Conservation (phyloP, 805 yeast species). For the Jamesozyma lodderae region DNA sequence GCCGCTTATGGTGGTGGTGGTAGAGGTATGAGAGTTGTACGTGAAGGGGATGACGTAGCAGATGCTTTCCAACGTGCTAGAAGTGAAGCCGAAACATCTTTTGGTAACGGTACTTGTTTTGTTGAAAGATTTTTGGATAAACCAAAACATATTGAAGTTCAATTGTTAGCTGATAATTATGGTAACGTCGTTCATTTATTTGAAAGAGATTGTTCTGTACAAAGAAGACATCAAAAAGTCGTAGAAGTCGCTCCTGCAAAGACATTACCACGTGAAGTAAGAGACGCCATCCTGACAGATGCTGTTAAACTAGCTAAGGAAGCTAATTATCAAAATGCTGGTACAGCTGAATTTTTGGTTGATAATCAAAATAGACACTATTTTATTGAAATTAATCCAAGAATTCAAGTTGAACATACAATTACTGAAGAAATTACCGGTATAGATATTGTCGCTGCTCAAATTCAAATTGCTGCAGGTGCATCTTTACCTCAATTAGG, state of each 20-base stretch:
- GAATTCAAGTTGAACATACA: constrained; percentile 97
- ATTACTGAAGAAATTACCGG: constrained; percentile 99
- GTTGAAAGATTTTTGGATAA: constrained; percentile 89
- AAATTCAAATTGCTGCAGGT: constrained; percentile 97
- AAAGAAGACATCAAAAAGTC: constrained; percentile 97
- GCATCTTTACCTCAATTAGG: constrained; percentile 90
- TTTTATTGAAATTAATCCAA: constrained; percentile 96
- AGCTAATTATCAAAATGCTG: constrained; percentile 92
- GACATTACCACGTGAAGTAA: constrained; percentile 69
- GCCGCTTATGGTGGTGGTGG: constrained; percentile 99
- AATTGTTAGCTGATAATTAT: constrained; percentile 82
- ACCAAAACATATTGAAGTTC: constrained; percentile 98
- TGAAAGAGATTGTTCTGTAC: constrained; percentile 99
- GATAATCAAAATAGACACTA: constrained; percentile 91
- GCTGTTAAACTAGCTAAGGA: constrained; percentile 86
- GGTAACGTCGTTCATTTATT: constrained; percentile 94
- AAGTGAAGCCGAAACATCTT: constrained; percentile 90
- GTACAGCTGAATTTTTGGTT: constrained; percentile 96
- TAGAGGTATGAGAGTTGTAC: constrained; percentile 98
- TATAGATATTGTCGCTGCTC: constrained; percentile 95
- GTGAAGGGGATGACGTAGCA: constrained; percentile 86
- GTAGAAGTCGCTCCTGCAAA: constrained; percentile 98
- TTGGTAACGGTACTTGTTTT: constrained; percentile 97
- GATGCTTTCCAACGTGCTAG: constrained; percentile 93
- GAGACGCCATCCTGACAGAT: constrained; percentile 88